These are phyloP conservation scores for Rhododendron ferrugineum DNA, from an alignment of 148 eudicot genomes.

Conservation along the genomic window DNA sequence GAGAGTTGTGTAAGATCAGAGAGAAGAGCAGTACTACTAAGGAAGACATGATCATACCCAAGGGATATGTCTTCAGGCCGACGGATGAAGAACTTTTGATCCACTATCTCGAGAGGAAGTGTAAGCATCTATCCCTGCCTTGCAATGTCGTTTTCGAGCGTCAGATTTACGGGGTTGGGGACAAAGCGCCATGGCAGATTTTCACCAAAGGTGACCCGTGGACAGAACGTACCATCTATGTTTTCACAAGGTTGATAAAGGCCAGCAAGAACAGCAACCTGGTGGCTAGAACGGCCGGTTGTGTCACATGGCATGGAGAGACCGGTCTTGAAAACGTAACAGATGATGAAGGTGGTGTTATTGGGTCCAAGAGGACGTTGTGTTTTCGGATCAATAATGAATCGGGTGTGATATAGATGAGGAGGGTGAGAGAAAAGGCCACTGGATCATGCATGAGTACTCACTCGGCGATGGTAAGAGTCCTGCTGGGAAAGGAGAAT, in stretches of 20 bases:
- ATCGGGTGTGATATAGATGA: neutral
- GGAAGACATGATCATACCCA: neutral
- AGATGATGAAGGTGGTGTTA: neutral
- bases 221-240: neutral
- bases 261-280: neutral
- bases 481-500: neutral
- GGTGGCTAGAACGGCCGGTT: neutral
- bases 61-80: neutral
- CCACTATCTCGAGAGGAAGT: neutral
- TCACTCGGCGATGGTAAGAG: too few species aligned
- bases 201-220: neutral
- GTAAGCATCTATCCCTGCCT: neutral
- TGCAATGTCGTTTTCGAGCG: neutral
- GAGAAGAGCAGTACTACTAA: neutral
- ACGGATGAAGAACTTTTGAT: neutral
- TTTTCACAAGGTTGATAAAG: neutral
- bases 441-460: neutral
- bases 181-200: neutral
- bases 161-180: neutral
- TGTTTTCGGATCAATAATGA: neutral
- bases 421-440: neutral
- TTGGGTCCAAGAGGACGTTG: neutral
- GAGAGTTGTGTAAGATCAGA: neutral
- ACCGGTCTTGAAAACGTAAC: neutral
- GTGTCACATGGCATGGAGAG: neutral